These are phyloP conservation scores for Pichia exigua DNA, from an alignment of 805 yeast genomes.

Conservation along the genomic window DNA sequence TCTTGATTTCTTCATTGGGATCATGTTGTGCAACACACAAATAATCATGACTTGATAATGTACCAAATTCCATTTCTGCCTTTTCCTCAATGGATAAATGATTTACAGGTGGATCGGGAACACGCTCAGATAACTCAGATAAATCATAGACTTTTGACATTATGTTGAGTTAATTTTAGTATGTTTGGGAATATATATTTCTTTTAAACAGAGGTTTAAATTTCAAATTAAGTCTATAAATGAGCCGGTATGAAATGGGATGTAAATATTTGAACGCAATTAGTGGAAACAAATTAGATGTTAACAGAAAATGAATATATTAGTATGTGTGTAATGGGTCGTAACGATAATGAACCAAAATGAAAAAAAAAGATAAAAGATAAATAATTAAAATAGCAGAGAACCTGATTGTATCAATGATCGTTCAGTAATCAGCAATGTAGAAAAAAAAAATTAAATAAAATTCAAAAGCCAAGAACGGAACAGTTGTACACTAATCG, in stretches of 20 bases:
- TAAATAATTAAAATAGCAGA: neutral
- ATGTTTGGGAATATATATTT: neutral
- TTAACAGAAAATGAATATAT: neutral
- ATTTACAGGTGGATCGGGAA: conserved; percentile 30
- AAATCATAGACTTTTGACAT: conserved; percentile 6
- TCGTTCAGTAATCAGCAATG: neutral
- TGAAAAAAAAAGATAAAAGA: neutral
- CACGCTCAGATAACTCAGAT: conserved; percentile 11
- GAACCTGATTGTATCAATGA: neutral
- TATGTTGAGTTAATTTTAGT: neutral
- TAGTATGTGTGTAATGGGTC: neutral
- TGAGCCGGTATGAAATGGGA: neutral
- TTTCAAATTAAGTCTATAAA: neutral
- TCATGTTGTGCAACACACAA: conserved; percentile 56
- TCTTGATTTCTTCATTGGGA: conserved; percentile 47
- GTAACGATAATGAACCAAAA: neutral
- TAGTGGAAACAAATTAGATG: neutral
- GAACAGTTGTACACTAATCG: neutral
- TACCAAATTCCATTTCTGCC: conserved; percentile 67
- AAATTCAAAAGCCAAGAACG: neutral
- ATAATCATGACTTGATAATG: conserved; percentile 54
- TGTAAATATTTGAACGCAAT: neutral
- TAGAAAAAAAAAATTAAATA: neutral
- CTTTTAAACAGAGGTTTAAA: neutral
- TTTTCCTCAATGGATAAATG: conserved; percentile 27